Base-by-base conservation (phyloP, 495 filamentous ascomycete genomes). In the Hyphodiscus hymeniophilus region DNA sequence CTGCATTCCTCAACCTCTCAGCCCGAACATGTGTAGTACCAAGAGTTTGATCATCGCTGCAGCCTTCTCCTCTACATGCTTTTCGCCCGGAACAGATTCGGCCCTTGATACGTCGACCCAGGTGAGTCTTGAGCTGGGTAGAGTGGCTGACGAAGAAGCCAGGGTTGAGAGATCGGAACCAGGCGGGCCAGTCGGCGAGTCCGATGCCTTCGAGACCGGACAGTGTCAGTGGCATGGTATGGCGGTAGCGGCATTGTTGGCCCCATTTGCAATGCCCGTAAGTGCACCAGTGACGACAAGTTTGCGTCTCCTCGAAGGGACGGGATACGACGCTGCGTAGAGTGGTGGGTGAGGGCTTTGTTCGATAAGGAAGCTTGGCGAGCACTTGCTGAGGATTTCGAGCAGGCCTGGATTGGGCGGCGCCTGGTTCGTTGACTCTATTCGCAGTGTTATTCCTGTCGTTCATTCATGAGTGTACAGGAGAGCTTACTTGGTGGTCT, bases 281-380 rank as follows among this genome's bases (percentile, higher is more conserved):
- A 36, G 55, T 55, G 56, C 66, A 69, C 65, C 67, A 72, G 59
- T 72, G 62, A 28, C 60, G 61, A 60, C 70, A 73, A 59, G 61
- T 61, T 7, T 59, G 54, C 11, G 50, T 53, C 48, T 45, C 52
- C 20, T 22, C 41, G n/a, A 47, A 16, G 12, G 36, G 8, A 3
- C 15, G 38, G 15, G 24, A 11, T 18, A n/a, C n/a, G n/a, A n/a
- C n/a, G 16, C 24, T 53, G 21, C 36, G 51, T 10, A 23, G 18
- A 15, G 33, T 33, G 41, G 34, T 21, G 31, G 31, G 6, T 20
- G 16, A 26, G 17, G 4, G 43, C 42, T 39, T 23, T 30, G 52
- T 12, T 13, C 12, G 11, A 6, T 42, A 38, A 22, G 42, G 20
- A 17, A 4, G 15, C 15, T 40, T 21, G 24, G 33, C 51, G n/a